These are phyloP conservation scores for Hortiboletus flavorubellus DNA, from an alignment of 768 basidiomycete genomes.

Conservation along the genomic window DNA sequence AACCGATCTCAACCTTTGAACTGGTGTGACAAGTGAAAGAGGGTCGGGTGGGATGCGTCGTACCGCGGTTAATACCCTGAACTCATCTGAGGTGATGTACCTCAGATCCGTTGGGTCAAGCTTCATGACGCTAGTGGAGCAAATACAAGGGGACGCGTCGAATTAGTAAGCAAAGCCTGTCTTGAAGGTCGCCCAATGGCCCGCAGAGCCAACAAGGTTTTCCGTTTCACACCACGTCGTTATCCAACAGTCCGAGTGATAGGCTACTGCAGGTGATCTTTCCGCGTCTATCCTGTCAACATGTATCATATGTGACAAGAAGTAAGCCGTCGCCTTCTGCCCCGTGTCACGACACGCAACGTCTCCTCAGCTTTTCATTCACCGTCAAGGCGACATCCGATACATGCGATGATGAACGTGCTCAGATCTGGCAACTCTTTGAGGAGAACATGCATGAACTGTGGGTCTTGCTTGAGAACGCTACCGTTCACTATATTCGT, in stretches of 20 bases:
- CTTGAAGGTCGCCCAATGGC: slow-evolving; percentile 12
- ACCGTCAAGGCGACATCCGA: slow-evolving; percentile 27
- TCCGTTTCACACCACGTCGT: neutral
- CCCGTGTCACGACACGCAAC: neutral
- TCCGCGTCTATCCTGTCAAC: slow-evolving; percentile 14
- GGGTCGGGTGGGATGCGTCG: slow-evolving; percentile 1
- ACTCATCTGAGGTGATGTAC: slow-evolving; percentile 90
- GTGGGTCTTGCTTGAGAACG: slow-evolving; percentile 24
- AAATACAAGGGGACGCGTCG: neutral
- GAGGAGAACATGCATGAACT: slow-evolving; percentile 56
- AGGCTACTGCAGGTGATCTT: slow-evolving; percentile 25
- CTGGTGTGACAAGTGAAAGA: slow-evolving; percentile 3
- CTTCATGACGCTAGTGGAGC: slow-evolving; percentile 56
- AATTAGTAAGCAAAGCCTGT: neutral
- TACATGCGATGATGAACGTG: slow-evolving; percentile 35
- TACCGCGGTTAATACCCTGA: slow-evolving; percentile 94
- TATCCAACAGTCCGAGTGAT: neutral
- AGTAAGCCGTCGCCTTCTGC: slow-evolving; percentile 7
- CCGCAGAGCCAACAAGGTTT: slow-evolving; percentile 36
- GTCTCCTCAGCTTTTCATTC: slow-evolving; percentile 22
- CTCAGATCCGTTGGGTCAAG: slow-evolving; percentile 92
- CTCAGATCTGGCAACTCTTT: slow-evolving; percentile 48
- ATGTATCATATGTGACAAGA: slow-evolving; percentile 6
- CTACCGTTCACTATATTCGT: neutral
- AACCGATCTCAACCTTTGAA: slow-evolving; percentile 89